phyloP scores from a whole-genome alignment of 345 rosid species.

The Erysimum cheiranthoides region DNA sequence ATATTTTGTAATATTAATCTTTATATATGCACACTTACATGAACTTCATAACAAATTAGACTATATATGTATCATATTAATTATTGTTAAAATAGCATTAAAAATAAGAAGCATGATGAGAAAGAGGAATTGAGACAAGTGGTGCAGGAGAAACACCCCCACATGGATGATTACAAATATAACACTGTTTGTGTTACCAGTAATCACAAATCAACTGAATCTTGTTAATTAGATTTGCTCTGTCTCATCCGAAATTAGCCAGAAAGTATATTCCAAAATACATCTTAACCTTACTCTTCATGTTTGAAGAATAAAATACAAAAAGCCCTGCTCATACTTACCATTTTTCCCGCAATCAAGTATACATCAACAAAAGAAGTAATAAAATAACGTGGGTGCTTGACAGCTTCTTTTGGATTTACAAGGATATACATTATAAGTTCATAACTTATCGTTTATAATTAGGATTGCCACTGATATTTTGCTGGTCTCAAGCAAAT shows the following conservation, averaged over 20 bases:
- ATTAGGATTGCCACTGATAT: constrained; percentile 8
- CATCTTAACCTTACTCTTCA: constrained; percentile 9
- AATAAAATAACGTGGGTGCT: background rate
- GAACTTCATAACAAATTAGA: background rate
- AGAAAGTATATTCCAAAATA: background rate
- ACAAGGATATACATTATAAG: background rate
- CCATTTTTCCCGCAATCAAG: background rate
- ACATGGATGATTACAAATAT: constrained; percentile 38
- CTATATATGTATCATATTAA: background rate
- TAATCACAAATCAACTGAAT: constrained; percentile 33
- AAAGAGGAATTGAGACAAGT: constrained; percentile 2
- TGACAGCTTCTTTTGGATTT: constrained; percentile 15
- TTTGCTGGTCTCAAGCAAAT: constrained; percentile 9
- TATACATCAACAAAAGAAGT: background rate
- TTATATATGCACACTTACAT: background rate
- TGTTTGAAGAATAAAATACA: background rate
- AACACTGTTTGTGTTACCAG: constrained; percentile 29
- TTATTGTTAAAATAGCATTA: background rate
- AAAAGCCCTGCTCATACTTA: background rate
- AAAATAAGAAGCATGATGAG: constrained; percentile 25
- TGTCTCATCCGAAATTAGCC: constrained; percentile 17
- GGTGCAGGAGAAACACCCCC: constrained; percentile 33
- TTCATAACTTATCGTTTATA: background rate
- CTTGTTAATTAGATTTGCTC: constrained; percentile 16
- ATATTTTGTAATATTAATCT: background rate